These are phyloP conservation scores for Aureobasidium sp. DNA, from an alignment of 2,329 filamentous ascomycete genomes.

Conservation along the genomic window DNA sequence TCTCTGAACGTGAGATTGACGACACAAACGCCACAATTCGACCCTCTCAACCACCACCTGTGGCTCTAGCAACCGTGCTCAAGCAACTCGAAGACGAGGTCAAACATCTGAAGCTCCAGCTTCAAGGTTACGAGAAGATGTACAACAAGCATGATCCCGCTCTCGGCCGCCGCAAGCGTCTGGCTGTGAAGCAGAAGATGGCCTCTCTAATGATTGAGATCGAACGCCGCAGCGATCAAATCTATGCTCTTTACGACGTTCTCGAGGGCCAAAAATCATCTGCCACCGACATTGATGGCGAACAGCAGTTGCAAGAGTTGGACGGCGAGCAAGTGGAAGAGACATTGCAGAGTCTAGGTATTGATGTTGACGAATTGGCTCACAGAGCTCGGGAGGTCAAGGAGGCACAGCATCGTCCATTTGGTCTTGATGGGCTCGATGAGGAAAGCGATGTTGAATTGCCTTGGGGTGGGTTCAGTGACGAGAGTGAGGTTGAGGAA, in stretches of 20 bases:
- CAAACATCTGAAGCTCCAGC: slow-evolving; percentile 62
- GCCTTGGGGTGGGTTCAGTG: slow-evolving; percentile 15
- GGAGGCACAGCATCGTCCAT: neutral
- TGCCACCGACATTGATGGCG: slow-evolving; percentile 44
- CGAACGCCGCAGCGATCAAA: slow-evolving; percentile 67
- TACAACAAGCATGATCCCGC: slow-evolving; percentile 62
- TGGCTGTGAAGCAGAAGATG: slow-evolving; percentile 53
- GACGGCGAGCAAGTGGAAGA: slow-evolving; percentile 33
- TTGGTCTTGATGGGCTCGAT: slow-evolving; percentile 18
- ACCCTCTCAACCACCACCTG: slow-evolving; percentile 56
- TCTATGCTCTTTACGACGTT: slow-evolving; percentile 78
- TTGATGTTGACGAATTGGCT: slow-evolving; percentile 28
- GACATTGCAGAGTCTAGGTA: slow-evolving; percentile 33
- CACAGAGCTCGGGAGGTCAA: neutral
- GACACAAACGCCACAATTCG: slow-evolving; percentile 53
- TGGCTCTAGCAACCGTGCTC: slow-evolving; percentile 73
- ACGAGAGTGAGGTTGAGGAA: slow-evolving; percentile 22
- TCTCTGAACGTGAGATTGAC: slow-evolving; percentile 29
- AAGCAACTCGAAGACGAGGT: slow-evolving; percentile 76
- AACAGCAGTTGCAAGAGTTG: slow-evolving; percentile 18
- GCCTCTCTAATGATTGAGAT: slow-evolving; percentile 54
- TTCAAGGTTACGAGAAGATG: slow-evolving; percentile 51
- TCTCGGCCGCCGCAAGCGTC: slow-evolving; percentile 56
- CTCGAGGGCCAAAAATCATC: slow-evolving; percentile 63
- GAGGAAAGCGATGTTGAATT: slow-evolving; percentile 17